A percentile compares a stretch with the other conserved stretches of the same genome.
These are phyloP conservation scores for Solanum habrochaites DNA, from an alignment of 257 asterid species.

Conservation along the genomic window DNA sequence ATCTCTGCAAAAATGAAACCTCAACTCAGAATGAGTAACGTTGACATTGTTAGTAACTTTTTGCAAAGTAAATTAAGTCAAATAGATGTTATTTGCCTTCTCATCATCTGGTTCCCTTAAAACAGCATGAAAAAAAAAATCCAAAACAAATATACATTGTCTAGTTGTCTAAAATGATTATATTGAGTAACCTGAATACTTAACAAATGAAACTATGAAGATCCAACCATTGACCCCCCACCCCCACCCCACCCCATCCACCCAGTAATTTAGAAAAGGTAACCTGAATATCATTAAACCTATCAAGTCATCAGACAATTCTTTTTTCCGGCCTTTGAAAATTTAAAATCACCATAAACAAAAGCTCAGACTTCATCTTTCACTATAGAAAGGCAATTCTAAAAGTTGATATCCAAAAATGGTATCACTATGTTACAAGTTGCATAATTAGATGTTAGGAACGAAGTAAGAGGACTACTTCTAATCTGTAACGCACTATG, in stretches of 20 bases:
- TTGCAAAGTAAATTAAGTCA: not conserved
- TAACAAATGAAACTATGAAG: not conserved
- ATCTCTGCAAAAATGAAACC: slow-evolving; percentile 45
- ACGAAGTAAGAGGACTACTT: not conserved
- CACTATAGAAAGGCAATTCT: not conserved
- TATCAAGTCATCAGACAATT: not conserved
- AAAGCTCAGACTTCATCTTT: not conserved
- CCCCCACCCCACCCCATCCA: not conserved
- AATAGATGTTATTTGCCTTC: not conserved
- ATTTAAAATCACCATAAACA: not conserved
- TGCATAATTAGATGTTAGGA: not conserved
- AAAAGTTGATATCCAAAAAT: not conserved
- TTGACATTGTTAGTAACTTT: not conserved
- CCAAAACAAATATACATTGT: not conserved
- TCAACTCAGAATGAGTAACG: not conserved
- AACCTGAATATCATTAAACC: not conserved
- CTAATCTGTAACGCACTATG: not conserved
- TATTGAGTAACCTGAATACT: not conserved
- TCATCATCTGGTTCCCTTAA: not conserved
- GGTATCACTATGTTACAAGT: not conserved
- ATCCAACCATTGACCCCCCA: not conserved
- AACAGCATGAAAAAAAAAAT: not conserved
- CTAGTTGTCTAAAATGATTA: not conserved
- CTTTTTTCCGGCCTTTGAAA: not conserved
- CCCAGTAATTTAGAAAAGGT: not conserved